Conservation (phyloP, 257 asterid genomes). For the Anisodus acutangulus region DNA sequence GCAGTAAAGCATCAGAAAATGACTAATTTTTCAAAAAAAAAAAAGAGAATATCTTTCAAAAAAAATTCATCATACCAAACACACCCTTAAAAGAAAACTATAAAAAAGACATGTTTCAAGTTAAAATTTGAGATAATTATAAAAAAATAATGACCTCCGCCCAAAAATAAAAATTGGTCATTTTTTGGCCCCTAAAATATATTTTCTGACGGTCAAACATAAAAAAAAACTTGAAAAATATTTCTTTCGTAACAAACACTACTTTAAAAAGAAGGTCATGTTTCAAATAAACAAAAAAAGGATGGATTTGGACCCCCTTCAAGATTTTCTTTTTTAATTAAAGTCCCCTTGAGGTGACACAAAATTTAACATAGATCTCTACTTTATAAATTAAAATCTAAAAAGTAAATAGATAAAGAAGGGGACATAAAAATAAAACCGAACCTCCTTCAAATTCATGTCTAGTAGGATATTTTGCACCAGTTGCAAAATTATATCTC, state of each 20-base stretch:
- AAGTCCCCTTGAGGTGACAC: not conserved
- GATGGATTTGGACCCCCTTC: conserved; percentile 53
- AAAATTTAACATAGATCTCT: not conserved
- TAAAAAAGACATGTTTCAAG: not conserved
- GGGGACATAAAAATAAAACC: not conserved
- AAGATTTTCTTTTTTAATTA: conserved; percentile 29
- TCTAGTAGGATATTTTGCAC: conserved; percentile 34
- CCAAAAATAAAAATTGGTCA: not conserved
- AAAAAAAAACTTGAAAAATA: not conserved
- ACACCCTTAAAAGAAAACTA: not conserved
- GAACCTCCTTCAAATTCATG: conserved; percentile 63
- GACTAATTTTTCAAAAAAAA: not conserved
- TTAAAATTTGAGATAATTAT: not conserved
- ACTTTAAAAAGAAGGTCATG: too few species aligned
- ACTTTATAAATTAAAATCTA: not conserved
- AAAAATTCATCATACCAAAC: not conserved
- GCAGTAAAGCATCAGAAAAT: not conserved
- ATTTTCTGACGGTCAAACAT: not conserved
- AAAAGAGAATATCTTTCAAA: not conserved
- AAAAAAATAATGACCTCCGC: not conserved
- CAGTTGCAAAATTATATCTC: conserved; percentile 55
- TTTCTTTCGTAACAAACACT: too few species aligned
- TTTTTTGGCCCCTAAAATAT: not conserved
- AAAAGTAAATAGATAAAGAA: not conserved
- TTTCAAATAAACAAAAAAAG: not conserved